Base-by-base conservation (phyloP, 1,284 basidiomycete species). In the Austroboletus novae-zelandiae region DNA sequence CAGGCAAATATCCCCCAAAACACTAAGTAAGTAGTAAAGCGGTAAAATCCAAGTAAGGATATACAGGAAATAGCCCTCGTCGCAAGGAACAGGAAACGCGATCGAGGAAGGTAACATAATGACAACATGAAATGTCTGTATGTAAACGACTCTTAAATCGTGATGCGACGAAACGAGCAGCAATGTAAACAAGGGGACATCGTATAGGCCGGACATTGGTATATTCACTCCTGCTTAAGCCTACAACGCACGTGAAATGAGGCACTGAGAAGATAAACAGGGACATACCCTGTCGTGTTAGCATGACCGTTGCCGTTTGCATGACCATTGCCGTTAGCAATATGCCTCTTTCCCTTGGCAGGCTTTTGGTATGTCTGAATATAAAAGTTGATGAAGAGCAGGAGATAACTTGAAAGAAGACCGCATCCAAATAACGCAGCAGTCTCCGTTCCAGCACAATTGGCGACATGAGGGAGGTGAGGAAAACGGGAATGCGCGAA, bases 321-420 rank as follows among this genome's bases (percentile, higher is more conserved):
- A 39, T n/a, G 20, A 23, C 20, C 20, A 23, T 23, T 23, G 20
- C 68, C 66, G 32, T 75, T 71, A 9, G 56, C 60, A 39, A 60
- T 56, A 32, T 57, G 53, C 55, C 70, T 75, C 67, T 71, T 75
- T 51, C 69, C 68, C 47, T 67, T 70, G 15, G 53, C 65, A 27
- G 84, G 79, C 67, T 84, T 86, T 74, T 85, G 84, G 74, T 91
- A 91, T 18, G 89, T 91, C 67, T 86, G 81, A 61, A 91, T 79
- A 71, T 91, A 92, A 71, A 92, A 92, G 70, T 91, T 86, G 76
- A 96, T 91, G 79, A 96, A 95, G 53, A 97, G 80, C 62, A 84
- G 79, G 49, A 97, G 83, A 73, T 98, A 99, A 66, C 83, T 89
- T 40, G 91, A 90, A 59, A 99, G 78, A 52, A 99, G 80, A 15